Conservation (phyloP, 768 basidiomycete genomes). For the Naganishia onofrii region DNA sequence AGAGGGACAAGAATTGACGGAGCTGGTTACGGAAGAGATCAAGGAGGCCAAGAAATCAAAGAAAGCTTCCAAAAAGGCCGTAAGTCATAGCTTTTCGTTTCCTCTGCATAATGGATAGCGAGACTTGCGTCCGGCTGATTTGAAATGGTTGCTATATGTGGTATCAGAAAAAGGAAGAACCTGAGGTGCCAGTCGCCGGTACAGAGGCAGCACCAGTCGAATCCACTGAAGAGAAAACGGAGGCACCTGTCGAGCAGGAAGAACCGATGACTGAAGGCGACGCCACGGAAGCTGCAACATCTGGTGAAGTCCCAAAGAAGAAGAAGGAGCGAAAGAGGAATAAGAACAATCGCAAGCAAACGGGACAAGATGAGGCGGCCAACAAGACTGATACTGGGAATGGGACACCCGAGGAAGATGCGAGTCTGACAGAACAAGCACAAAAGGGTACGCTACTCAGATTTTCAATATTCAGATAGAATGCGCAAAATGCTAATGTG, state of each 20-base stretch:
- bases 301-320: conserved; percentile 4
- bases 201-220: background rate
- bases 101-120: background rate
- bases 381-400: background rate
- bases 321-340: conserved; percentile 26
- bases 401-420: conserved; percentile 27
- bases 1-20: background rate
- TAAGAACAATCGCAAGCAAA: conserved; percentile 18
- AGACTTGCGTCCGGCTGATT: background rate
- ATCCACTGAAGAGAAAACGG: background rate
- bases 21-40: background rate
- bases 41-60: conserved; percentile 24
- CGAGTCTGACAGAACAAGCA: conserved; percentile 20
- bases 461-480: no score
- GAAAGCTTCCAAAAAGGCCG: conserved; percentile 24
- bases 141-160: background rate
- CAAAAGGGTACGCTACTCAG: conserved; percentile 27
- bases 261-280: background rate
- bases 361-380: background rate
- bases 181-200: background rate
- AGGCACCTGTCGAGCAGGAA: background rate
- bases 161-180: conserved; percentile 9
- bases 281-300: background rate
- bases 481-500: no score
- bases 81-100: background rate